A percentile compares a stretch with the other conserved stretches of the same genome.
Conservation (phyloP, 768 basidiomycete species). For the Suillus sp. region DNA sequence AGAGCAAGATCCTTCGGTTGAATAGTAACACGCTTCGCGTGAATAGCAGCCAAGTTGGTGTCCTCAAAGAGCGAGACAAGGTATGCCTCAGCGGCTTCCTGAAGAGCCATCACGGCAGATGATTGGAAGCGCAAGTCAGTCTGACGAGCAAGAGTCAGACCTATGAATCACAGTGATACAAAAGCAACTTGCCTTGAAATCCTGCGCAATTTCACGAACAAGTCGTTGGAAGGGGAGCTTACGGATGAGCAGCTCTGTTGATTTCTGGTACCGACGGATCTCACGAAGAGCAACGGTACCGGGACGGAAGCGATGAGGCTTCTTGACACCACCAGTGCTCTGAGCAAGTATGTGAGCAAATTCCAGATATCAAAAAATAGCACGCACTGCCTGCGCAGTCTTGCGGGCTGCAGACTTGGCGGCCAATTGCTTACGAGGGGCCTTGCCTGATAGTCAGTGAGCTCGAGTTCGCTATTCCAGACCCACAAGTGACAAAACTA, state of each 20-base stretch:
- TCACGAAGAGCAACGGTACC: conserved; percentile 90
- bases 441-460: conserved; percentile 44
- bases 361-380: conserved; percentile 11
- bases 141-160: conserved; percentile 33
- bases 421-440: conserved; percentile 73
- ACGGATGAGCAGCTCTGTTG: conserved; percentile 82
- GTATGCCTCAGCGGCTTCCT: conserved; percentile 85
- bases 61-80: conserved; percentile 80
- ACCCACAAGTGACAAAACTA: background rate
- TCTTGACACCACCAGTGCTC: conserved; percentile 88
- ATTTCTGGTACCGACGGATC: conserved; percentile 87
- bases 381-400: conserved; percentile 46
- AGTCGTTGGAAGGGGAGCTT: conserved; percentile 91
- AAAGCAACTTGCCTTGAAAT: conserved; percentile 68
- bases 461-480: background rate
- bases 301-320: conserved; percentile 83
- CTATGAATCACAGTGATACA: too few relatives aligned
- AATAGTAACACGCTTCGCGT: conserved; percentile 78
- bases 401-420: conserved; percentile 65
- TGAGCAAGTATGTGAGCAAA: conserved; percentile 37
- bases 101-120: conserved; percentile 83
- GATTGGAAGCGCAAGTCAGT: conserved; percentile 89
- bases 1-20: conserved; percentile 83
- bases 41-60: conserved; percentile 79
- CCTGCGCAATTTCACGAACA: conserved; percentile 88